Evolutionary conservation across 2,329 filamentous ascomycete genomes (phyloP), one percentile per base, ranked within the genome.

Genomic region (Emergomyces orientalis): DNA sequence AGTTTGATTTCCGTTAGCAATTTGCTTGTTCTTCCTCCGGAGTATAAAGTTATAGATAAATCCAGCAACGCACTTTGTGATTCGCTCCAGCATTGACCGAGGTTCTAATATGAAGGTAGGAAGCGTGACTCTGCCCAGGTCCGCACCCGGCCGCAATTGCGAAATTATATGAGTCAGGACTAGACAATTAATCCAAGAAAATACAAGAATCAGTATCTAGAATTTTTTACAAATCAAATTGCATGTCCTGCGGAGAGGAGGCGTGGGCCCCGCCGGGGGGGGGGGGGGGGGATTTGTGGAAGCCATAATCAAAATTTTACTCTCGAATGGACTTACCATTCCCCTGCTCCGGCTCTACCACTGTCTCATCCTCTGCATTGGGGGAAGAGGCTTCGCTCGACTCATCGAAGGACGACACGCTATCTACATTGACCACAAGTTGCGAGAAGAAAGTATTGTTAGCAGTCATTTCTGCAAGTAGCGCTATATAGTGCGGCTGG

Each of bases 41-140:
- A 47, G 59, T 27, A 47, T 43, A 43, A 25, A n/a, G 1, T 25
- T 22, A n/a, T 19, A 14, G 19, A 22, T 32, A 25, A 37, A 43
- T 19, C 14, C 17, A 19, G 17, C 54, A 39, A 79, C 86, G 68
- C 80, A 96, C 92, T 99, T 99, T 72, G 94, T 99, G 75, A 99
- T 99, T 70, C 94, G 86, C 79, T 99, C 94, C 70, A 99, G 81
- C 94, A 99, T 99, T 70, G 92, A 97, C 72, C 92, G 87, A 30
- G 94, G 94, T 77, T 99, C 94, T 69, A 99, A 86, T 71, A 99
- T 99, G 75, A 99, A 99, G 57, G 94, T 99, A 49, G 94, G 94
- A 63, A 99, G 82, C 43, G 94, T 93, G 66, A 99, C 92, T 70
- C 93, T 86, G 77, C 91, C 96, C 69, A 99, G 81, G 75, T 99